Evolutionary conservation across 257 asterid genomes (phyloP), one percentile per base, ranked within the genome.

Genomic region (Orobanche coerulescens): DNA sequence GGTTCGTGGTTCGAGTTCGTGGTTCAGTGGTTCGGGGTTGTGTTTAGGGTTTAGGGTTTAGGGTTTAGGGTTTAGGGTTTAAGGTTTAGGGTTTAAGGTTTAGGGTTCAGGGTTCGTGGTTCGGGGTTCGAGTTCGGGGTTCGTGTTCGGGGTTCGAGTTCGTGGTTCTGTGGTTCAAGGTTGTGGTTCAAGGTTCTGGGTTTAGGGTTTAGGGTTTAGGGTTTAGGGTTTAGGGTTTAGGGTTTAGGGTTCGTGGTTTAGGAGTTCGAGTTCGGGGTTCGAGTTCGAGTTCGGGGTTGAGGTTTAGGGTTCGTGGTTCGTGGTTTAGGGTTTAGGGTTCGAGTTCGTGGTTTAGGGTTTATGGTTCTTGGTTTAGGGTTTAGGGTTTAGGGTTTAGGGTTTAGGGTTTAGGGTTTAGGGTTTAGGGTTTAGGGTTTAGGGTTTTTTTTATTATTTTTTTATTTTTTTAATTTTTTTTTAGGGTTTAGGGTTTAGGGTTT

Each of bases 11-110:
- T 8, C 10, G 62, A 62, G 67, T 50, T 68, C 49, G 12, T 62
- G 68, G 62, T 68, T 49, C 36, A 18, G 73, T 60, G 56, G 59
- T 68, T 51, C 25, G 63, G 63, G 63, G 23, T 53, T 53, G 9
- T 19, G 70, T 57, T 37, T 53, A 2, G 8, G 50, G 70, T 59
- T 37, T 65, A 12, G 33, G 62, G 47, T 57, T 39, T 57, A 31
- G 49, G 67, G 56, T 60, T 68, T 23, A 37, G 68, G 73, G 73
- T 34, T 68, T 61, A 24, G 62, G 72, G 72, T 58, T 67, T 48
- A 36, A 67, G 73, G 61, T 48, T 68, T 31, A 20, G 73, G 67
- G 62, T 59, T 63, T 49, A 47, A 61, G 73, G 73, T 49, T 46
- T 37, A 6, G 16, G 42, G 62, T 57, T 53, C n/a, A 14, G 43